Evolutionary conservation across 2,329 filamentous ascomycete species (phyloP), one percentile per base, ranked within the genome.

Genomic region (Arthroderma sp.): DNA sequence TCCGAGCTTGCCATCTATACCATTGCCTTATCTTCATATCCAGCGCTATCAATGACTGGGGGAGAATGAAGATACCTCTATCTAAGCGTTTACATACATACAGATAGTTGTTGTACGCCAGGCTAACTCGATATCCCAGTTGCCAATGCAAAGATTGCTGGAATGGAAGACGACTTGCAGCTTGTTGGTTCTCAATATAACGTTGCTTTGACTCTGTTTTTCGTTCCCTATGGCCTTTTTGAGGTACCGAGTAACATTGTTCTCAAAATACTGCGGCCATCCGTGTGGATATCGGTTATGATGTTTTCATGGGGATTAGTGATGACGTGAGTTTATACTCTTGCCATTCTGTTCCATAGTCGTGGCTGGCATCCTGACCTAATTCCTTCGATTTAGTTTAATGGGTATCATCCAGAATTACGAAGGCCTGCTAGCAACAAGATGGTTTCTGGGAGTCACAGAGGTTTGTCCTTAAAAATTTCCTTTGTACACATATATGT

Each of bases 351-450:
- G 15, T 38, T 10, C 28, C n/a, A 10, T 31, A 6, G 29, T n/a
- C 11, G 4, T 36, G 5, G n/a, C 29, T 29, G 33, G 5, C 8
- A 39, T 30, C 22, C 36, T 40, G 7, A 34, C 40, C n/a, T 36
- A 8, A 36, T 36, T 10, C 32, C 36, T 10, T 10, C 11, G 9
- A 37, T 9, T 9, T 36, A 67, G 63, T 0, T 55, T 66, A 28
- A 70, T 72, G 60, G 75, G 74, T n/a, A 53, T 72, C 7, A 70
- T 77, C n/a, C 52, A 65, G 7, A 70, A 64, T 53, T 74, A 68
- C 43, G 53, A 56, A 4, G 70, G 71, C 1, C 68, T 76, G n/a
- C 59, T 78, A 52, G 62, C 60, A 50, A 57, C 68, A 39, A 64
- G 72, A 22, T 63, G 67, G 47, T 62, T 70, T 34, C 62, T 75